Percentiles rank a stretch among this genome's conserved stretches.
phyloP scores from a whole-genome alignment of 148 eudicot species.

The Nepenthes mirabilis region DNA sequence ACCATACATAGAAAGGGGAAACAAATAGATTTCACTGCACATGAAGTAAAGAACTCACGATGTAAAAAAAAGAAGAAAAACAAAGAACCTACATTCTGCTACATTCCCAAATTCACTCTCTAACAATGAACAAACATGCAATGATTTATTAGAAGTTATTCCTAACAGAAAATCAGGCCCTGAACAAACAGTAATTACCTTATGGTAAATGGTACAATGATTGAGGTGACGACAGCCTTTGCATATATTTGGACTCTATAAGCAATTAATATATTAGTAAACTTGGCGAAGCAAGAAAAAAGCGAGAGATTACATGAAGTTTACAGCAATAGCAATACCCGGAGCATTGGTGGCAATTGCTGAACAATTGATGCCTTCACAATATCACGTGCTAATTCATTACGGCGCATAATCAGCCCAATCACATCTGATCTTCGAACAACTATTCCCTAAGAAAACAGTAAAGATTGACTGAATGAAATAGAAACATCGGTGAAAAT shows the following conservation, averaged over 20 bases:
- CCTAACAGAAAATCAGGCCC: no score
- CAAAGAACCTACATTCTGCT: no score
- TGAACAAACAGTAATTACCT: conserved; percentile 31
- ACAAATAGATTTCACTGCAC: no score
- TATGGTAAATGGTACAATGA: conserved; percentile 74
- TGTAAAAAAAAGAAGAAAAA: no score
- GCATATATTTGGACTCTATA: conserved; percentile 75
- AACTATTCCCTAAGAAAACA: conserved; percentile 38
- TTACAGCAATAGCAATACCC: conserved; percentile 26
- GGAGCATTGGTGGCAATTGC: conserved; percentile 88
- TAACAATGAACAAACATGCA: no score
- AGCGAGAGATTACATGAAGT: background rate
- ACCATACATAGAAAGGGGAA: no score
- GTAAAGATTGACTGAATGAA: background rate
- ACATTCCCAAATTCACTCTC: no score
- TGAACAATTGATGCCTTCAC: conserved; percentile 60
- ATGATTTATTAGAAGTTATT: no score
- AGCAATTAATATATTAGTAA: background rate
- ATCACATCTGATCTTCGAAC: conserved; percentile 77
- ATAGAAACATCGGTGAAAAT: background rate
- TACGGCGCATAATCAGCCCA: conserved; percentile 95
- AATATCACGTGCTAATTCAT: conserved; percentile 87
- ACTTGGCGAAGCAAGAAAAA: conserved; percentile 3
- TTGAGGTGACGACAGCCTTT: conserved; percentile 79
- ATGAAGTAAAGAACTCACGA: no score